A percentile compares a stretch with the other conserved stretches of the same genome.
These are phyloP conservation scores for Paragyromitra xinjiangensis DNA, from an alignment of 495 filamentous ascomycete species.

Conservation along the genomic window DNA sequence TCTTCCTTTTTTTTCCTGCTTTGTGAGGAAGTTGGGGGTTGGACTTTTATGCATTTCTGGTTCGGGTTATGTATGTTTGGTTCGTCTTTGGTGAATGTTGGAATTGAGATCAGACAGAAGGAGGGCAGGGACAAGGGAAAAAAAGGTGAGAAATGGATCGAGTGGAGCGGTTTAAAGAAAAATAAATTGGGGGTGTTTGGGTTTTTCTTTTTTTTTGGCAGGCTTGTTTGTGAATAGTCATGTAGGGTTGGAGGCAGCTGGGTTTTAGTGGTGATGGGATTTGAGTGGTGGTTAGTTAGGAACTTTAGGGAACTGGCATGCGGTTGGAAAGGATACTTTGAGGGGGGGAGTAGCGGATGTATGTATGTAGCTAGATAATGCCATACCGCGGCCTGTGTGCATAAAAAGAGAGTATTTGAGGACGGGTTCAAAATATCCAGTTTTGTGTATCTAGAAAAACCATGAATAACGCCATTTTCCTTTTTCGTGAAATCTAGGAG, in stretches of 20 bases:
- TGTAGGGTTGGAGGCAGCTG: conserved; percentile 7
- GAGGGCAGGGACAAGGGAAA: not conserved
- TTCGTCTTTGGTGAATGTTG: not conserved
- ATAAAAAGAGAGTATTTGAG: conserved; percentile 4
- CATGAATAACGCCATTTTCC: conserved; percentile 3
- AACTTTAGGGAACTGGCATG: conserved; percentile 1
- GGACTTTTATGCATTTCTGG: conserved; percentile 5
- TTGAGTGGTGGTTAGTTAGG: conserved; percentile 6
- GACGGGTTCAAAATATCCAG: not conserved
- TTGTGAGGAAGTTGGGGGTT: not conserved
- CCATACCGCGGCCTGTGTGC: conserved; percentile 18
- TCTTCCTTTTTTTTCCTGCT: not conserved
- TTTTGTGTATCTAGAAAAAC: conserved; percentile 11
- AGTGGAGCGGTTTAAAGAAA: conserved; percentile 29
- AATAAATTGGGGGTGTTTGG: conserved; percentile 51
- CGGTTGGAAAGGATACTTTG: not conserved
- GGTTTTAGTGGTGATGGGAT: not conserved
- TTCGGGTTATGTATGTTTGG: conserved; percentile 40
- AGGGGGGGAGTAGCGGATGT: conserved; percentile 31
- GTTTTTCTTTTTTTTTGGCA: conserved; percentile 42
- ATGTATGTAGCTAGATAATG: conserved; percentile 56
- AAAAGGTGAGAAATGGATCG: not conserved
- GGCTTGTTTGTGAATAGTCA: conserved; percentile 55
- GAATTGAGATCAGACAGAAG: not conserved
- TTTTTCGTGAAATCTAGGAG: not conserved